A percentile compares a stretch with the other conserved stretches of the same genome.
These are phyloP conservation scores for Thalassiosira profunda DNA, from an alignment of 108 stramenopile genomes.

Conservation along the genomic window DNA sequence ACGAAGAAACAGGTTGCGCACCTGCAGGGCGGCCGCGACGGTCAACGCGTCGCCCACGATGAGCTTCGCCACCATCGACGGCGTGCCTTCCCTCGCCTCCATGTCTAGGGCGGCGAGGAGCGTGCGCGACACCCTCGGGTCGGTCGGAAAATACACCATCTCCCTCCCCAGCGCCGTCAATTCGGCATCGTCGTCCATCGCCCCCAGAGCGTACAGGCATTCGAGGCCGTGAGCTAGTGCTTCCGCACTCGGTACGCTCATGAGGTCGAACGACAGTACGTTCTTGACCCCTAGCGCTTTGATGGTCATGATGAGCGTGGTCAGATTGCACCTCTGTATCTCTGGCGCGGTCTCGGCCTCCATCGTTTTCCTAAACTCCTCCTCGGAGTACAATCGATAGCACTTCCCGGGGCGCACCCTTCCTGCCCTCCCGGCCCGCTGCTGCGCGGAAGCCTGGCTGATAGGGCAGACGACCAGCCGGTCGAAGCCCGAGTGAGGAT, in stretches of 20 bases:
- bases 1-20: constrained; percentile 71
- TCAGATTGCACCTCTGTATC: constrained; percentile 87
- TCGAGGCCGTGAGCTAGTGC: constrained; percentile 86
- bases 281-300: constrained; percentile 97
- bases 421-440: constrained; percentile 95
- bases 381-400: constrained; percentile 96
- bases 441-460: constrained; percentile 89
- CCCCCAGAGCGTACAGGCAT: constrained; percentile 84
- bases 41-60: constrained; percentile 82
- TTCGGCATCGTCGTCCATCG: constrained; percentile 75
- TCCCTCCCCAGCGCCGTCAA: constrained; percentile 75
- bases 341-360: constrained; percentile 75
- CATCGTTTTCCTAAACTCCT: constrained; percentile 53
- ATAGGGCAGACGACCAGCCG: constrained; percentile 80
- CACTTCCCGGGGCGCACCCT: constrained; percentile 97
- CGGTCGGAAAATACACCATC: constrained; percentile 90
- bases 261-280: constrained; percentile 91
- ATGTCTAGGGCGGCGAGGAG: constrained; percentile 74
- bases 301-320: constrained; percentile 89
- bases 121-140: constrained; percentile 80
- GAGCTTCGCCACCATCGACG: constrained; percentile 38
- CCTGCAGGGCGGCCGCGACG: constrained; percentile 90
- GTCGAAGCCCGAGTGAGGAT: constrained; percentile 80
- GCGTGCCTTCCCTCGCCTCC: constrained; percentile 32
- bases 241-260: constrained; percentile 87